These are phyloP conservation scores for Prunus campanulata DNA, from an alignment of 306 rosid genomes.

Conservation along the genomic window DNA sequence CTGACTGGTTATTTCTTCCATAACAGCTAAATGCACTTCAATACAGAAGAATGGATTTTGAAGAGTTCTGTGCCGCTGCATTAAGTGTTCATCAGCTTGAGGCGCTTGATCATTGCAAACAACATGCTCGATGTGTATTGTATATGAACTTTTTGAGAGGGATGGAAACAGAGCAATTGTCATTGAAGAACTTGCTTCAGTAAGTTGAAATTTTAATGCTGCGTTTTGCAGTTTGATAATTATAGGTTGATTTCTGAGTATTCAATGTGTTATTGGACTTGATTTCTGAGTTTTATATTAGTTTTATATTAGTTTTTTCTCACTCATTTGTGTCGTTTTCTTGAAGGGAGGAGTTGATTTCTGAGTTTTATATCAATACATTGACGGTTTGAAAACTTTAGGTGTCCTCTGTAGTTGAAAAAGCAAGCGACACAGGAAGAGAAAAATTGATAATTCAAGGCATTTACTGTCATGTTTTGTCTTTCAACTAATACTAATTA, in stretches of 20 bases:
- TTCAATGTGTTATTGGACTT: background rate
- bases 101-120: conserved; percentile 95
- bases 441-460: too few species aligned
- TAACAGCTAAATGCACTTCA: conserved; percentile 69
- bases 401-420: too few species aligned
- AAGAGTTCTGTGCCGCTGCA: conserved; percentile 94
- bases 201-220: conserved; percentile 36
- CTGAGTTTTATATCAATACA: too few species aligned
- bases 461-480: too few species aligned
- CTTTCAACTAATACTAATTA: too few species aligned
- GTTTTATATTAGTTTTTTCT: too few species aligned
- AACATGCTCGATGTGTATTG: conserved; percentile 74
- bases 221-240: background rate
- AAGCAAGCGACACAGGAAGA: too few species aligned
- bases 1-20: background rate
- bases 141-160: conserved; percentile 90
- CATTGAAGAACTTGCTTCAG: conserved; percentile 95
- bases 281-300: too few species aligned
- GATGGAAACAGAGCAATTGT: conserved; percentile 91
- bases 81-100: conserved; percentile 91
- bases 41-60: conserved; percentile 97
- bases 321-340: too few species aligned
- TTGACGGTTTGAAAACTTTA: too few species aligned
- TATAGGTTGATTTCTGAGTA: background rate
- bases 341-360: too few species aligned